Evolutionary conservation across 345 rosid species (phyloP), one percentile per base, ranked within the genome.

Genomic region (Anastatica hierochuntica): DNA sequence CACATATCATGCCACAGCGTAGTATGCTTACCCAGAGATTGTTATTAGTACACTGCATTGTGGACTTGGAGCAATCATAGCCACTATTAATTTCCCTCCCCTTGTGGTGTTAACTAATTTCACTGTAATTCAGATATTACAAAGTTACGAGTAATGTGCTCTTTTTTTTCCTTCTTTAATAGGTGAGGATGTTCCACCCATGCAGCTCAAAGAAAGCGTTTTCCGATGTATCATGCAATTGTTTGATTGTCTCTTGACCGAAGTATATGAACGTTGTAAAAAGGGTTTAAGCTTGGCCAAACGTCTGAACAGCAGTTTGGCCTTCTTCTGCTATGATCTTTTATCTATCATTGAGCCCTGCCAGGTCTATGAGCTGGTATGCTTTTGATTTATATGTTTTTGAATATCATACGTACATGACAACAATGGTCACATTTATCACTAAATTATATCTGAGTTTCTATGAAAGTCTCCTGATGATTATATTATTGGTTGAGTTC

Each of bases 181-280:
- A 92, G 98, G 88, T 53, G 98, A 92, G 79, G 98, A 92, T 74
- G 80, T 85, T 61, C 98, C 96, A 18, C 98, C 95, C 14, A 81
- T 85, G 97, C 96, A 85, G 67, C 79, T 92, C 73, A 83, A 84
- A 74, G 98, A 92, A 67, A 82, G 94, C 52, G 98, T 92, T 10
- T 88, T 88, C 68, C 84, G 90, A 75, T 85, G 94, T 64, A 76
- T 88, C 63, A 64, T 77, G 77, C 98, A 92, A 79, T 62, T 92
- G 62, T 92, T 81, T 65, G 98, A 88, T 74, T 88, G 97, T 69
- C 96, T 92, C 56, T 70, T 92, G 56, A 92, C 97, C 27, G 98
- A 92, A 76, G 97, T 92, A 35, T 90, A 88, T 43, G 98, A 92
- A 74, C 98, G 96, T 49, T 88, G 95, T 71, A 92, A 92, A 73